Evolutionary conservation across 208 protist species (phyloP), one percentile per base, ranked within the genome.

Genomic region (Trypanosoma congolense): DNA sequence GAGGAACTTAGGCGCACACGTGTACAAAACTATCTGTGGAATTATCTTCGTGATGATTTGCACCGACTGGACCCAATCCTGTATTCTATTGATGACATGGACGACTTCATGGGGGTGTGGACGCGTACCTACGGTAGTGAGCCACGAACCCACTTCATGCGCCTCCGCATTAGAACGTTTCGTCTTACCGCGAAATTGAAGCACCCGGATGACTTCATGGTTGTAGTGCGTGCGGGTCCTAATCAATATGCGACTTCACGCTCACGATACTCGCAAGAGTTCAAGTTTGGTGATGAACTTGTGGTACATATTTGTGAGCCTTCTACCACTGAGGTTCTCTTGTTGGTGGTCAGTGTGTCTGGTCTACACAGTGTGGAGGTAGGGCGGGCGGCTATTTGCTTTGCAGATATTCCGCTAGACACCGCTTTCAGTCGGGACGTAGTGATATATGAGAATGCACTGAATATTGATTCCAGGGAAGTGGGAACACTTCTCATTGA

Each of bases 1-100:
- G 75, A 86, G 60, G 60, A 66, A 38, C 25, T 50, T 22, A 48
- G 77, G 31, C 83, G 83, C 21, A 47, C 66, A 26, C 87, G 87
- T 50, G 69, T 93, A 44, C 61, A 61, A 59, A 74, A 75, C 50
- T 90, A 75, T 55, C 55, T 93, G 36, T 91, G 83, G 83, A 74
- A 58, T 53, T 77, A 87, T 65, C 69, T 85, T 30, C 80, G 83
- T 30, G 82, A 88, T 63, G 80, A 91, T 40, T 69, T 93, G 31
- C 83, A 93, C 55, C 70, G 76, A 22, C 56, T 93, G 3, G 82
- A 93, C 47, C 62, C 73, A 42, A 78, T 91, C 41, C 64, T 87
- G 24, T 56, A 61, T 33, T 65, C 64, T 53, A 69, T 86, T 40
- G 69, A 76, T 54, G 50, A 88, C 57, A 63, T 70, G 28, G 73